Evolutionary conservation across 2,329 filamentous ascomycete species (phyloP), one percentile per base, ranked within the genome.

Genomic region (Pseudogymnoascus sp.): DNA sequence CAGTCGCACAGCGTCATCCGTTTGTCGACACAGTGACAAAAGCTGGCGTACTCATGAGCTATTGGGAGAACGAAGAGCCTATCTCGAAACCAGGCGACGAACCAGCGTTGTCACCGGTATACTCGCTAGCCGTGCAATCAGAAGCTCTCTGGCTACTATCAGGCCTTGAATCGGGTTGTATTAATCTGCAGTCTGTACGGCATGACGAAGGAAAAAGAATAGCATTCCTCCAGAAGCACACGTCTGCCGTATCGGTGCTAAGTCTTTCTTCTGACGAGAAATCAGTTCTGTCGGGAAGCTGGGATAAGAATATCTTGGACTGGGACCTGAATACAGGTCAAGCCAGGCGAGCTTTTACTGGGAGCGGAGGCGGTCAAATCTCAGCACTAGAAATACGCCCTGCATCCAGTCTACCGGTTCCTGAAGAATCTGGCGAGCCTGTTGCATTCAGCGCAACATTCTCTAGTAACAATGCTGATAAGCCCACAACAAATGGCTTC

Each of bases 11-110:
- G 77, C 83, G 90, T 59, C 95, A 99, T 73, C 95, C 95, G 0
- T 99, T 97, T 71, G 95, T 99, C 42, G 95, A 99, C 74, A 96
- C 91, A 70, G 95, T 99, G 47, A 91, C 91, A 63, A 99, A 99
- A 76, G 93, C 93, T 1, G 95, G 93, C 1, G 90, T 96, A 5
- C 78, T 97, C 60, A 87, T 97, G 83, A 96, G 90, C 61, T 99
- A 99, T 75, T 99, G 95, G 95, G 95, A 97, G 75, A 99, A 97
- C 71, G 93, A 97, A 74, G 93, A 99, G 72, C 84, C 86, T 1
- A 68, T 76, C 2, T 73, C 72, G 16, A 67, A 40, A n/a, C 63
- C 65, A 5, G 69, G 67, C 1, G 79, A 88, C 59, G 87, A 90
- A 2, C 77, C 84, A 24, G 77, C 83, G 4, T 76, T 93, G n/a